Evolutionary conservation across 1,139 yeast genomes (phyloP), one percentile per base, ranked within the genome.

Genomic region (Geotrichum carabidarum): DNA sequence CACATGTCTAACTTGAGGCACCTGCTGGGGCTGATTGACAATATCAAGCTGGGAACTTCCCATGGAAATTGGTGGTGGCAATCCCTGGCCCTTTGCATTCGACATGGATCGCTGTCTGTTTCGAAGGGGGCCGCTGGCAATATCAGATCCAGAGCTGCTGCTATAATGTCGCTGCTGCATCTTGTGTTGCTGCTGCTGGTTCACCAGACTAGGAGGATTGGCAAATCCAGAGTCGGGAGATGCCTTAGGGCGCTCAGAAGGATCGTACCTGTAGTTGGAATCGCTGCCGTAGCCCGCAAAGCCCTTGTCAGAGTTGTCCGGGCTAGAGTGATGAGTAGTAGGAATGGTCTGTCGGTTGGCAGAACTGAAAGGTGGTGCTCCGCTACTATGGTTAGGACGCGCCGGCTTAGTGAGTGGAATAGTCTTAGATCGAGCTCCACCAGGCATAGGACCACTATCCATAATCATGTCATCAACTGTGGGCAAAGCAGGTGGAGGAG

Each of bases 401-500:
- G 45, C 34, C 7, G 48, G 49, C 9, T 47, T 48, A 14, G 14
- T 44, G 27, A 48, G 42, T 12, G 44, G 38, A 17, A 43, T 12
- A 14, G 36, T 47, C 17, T 44, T 36, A 38, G 50, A 35, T 8
- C 56, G 51, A 15, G 48, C 49, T 2, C 56, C 56, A 9, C 56
- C 58, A 14, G 55, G 58, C 58, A 56, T 56, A 4, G 57, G 58
- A 11, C 58, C 58, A 37, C 53, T 51, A n/a, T 53, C 58, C 51
- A 56, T 38, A 55, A 56, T 53, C 55, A 56, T 53, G 17, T 44
- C 51, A 31, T 56, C 55, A 36, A 56, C 47, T 14, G 53, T 46
- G 37, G 56, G 58, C 30, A 55, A 32, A n/a, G 37, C 12, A 12
- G 31, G 41, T 5, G 45, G 8, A 22, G 32, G 30, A 3, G 36